Base-by-base conservation (phyloP, 768 basidiomycete genomes). In the Russula emetica region DNA sequence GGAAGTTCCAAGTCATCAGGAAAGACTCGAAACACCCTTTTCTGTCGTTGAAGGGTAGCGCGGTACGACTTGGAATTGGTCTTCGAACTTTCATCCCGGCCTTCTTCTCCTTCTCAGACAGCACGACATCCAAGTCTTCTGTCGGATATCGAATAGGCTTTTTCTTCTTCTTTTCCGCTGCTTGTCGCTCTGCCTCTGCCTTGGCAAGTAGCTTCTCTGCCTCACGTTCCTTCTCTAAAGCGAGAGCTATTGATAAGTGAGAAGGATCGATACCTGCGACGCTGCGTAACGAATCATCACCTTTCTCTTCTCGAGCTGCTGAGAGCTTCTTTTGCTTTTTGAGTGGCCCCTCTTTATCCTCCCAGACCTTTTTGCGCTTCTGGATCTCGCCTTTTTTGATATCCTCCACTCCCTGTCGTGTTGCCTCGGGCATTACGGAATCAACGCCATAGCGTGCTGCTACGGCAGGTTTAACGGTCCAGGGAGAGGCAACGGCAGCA, bases 1-100 rank as follows among this genome's bases (percentile, higher is more conserved):
- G 75, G 74, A 96, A 96, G 75, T 92, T 94, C 95, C 95, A 99
- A 10, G 85, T 78, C 87, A 92, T 88, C 34, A 98, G 75, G 74
- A 98, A 93, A 10, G 81, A 77, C 72, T 98, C 95, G 66, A 97
- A 96, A 14, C 81, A 76, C 13, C 78, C 80, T 9, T 82, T 78
- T 36, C 78, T 76, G 42, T 84, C 81, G 56, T 86, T 85, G 72
- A 92, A 92, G 5, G 92, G 88, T 57, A 93, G 76, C 14, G 79
- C 78, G 2, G 75, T 72, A 57, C 82, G 79, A 70, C 83, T 89
- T 5, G 89, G 83, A 53, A 81, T 70, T 26, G 92, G 92, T 64
- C 88, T 79, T 70, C 80, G 82, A 32, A 87, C 74, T 69, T 81
- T 85, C 75, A 83, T 80, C 8, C 92, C 91, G 4, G 86, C 84